These are phyloP conservation scores for Dryadomyces sulphureus DNA, from an alignment of 2,329 filamentous ascomycete genomes.

Conservation along the genomic window DNA sequence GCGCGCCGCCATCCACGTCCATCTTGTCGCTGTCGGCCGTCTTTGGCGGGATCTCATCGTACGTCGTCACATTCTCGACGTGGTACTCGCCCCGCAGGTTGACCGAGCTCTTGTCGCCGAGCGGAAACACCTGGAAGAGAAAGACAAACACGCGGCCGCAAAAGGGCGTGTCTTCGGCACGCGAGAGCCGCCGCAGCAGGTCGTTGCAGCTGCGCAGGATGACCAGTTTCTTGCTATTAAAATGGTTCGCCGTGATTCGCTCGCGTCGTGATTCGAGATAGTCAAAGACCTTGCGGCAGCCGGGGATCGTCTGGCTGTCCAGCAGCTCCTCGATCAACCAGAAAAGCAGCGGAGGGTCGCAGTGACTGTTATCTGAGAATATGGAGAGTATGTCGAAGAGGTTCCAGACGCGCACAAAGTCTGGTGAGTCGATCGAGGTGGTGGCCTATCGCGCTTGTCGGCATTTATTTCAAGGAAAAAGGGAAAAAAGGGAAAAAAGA, in stretches of 20 bases:
- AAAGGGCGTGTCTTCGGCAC: slow-evolving; percentile 92
- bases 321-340: slow-evolving; percentile 89
- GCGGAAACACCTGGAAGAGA: slow-evolving; percentile 91
- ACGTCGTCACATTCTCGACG: slow-evolving; percentile 82
- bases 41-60: slow-evolving; percentile 39
- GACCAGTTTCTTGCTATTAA: slow-evolving; percentile 71
- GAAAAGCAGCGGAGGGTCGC: slow-evolving; percentile 68
- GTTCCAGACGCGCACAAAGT: slow-evolving; percentile 82
- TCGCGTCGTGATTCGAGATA: slow-evolving; percentile 90
- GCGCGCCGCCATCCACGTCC: slow-evolving; percentile 5
- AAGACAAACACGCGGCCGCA: slow-evolving; percentile 97
- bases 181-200: slow-evolving; percentile 79
- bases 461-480: background rate
- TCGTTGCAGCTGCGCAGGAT: slow-evolving; percentile 94
- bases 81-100: slow-evolving; percentile 95
- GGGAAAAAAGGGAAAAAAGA: slow-evolving; percentile 2
- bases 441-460: slow-evolving; percentile 37
- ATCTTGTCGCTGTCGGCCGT: slow-evolving; percentile 13
- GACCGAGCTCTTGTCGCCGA: slow-evolving; percentile 93
- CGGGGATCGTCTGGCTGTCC: slow-evolving; percentile 88
- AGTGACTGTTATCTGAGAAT: slow-evolving; percentile 66
- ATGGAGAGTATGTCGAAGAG: slow-evolving; percentile 83
- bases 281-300: slow-evolving; percentile 83
- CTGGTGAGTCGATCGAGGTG: slow-evolving; percentile 59
- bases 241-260: slow-evolving; percentile 65